Evolutionary conservation across 2,329 filamentous ascomycete species (phyloP), one percentile per base, ranked within the genome.

Genomic region (Colletotrichum karsti): DNA sequence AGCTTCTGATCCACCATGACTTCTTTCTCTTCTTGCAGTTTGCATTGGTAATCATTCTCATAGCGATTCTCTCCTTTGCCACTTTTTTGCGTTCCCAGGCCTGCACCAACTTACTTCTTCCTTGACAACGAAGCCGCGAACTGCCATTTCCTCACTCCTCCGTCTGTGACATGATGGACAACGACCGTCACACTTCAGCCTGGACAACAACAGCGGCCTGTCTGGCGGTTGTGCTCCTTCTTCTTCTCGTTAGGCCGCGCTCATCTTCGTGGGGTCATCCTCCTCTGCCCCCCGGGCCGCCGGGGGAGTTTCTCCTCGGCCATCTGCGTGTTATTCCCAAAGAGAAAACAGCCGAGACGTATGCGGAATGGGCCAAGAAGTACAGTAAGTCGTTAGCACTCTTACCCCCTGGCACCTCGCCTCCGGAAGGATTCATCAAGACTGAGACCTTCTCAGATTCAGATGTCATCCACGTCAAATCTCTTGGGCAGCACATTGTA

Each of bases 321-420:
- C 80, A 79, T 51, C 56, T 72, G 4, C 77, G 78, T 3, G 81
- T 84, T 58, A 74, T 78, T 35, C 82, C 63, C 41, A 63, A 57
- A 37, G 61, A 70, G 30, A 54, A 50, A 39, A 68, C 70, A 5
- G 70, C 69, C 28, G 65, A 53, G 41, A 63, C 59, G 15, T 71
- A 71, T 48, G 58, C 66, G 6, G 44, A 70, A 53, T 71, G 70
- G 70, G 69, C 68, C 20, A 59, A 65, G 33, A 51, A 66, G 93
- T 75, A 92, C 93, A 77, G 91, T 93, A 22, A 64, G 69, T 59
- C n/a, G n/a, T n/a, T n/a, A n/a, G n/a, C n/a, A n/a, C n/a, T n/a
- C n/a, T n/a, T n/a, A n/a, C n/a, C n/a, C n/a, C n/a, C n/a, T n/a
- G n/a, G n/a, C n/a, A n/a, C n/a, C n/a, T n/a, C n/a, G n/a, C n/a